Evolutionary conservation across 495 filamentous ascomycete species (phyloP), one percentile per base, ranked within the genome.

Genomic region (Lasiosphaeris hirsuta): DNA sequence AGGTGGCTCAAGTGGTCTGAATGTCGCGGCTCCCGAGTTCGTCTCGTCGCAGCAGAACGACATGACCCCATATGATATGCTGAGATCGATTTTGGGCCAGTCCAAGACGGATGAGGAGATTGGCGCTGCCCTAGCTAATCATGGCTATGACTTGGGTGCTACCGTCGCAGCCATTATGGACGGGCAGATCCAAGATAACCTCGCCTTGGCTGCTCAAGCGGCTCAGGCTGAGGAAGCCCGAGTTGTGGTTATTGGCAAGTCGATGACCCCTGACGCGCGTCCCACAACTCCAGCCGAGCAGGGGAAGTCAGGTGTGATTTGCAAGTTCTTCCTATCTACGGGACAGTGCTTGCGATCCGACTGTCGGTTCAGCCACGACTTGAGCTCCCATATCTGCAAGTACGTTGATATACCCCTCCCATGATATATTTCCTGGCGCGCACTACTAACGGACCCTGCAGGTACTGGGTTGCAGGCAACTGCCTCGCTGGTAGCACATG

Each of bases 61-160:
- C 64, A 99, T 99, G 95, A 94, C 90, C 50, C 92, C 95, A 3
- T 95, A 96, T 75, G 95, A 99, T 71, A 99, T 99, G 80, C 78
- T 99, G 42, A 88, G 95, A 48, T 96, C 92, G 10, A 94, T 99
- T 34, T 78, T 99, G 36, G 91, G 93, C 10, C 91, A 92, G 64
- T 86, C 88, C 56, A 87, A 87, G 62, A 84, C 89, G 13, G 93
- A 97, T 63, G 93, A 97, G 51, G 95, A 99, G 69, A 92, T 97
- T 50, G 91, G 97, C 65, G 76, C 82, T 9, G 90, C 92, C 13
- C 81, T 99, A 46, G 92, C 93, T 68, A 79, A 85, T 57, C 92
- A 96, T 68, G 86, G 88, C 49, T 97, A 97, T 65, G 95, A 99
- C 64, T 82, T 99, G 10, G 90, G 89, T 54, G 86, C 92, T 37